phyloP scores from a whole-genome alignment of 345 rosid species.

The Hevea brasiliensis region DNA sequence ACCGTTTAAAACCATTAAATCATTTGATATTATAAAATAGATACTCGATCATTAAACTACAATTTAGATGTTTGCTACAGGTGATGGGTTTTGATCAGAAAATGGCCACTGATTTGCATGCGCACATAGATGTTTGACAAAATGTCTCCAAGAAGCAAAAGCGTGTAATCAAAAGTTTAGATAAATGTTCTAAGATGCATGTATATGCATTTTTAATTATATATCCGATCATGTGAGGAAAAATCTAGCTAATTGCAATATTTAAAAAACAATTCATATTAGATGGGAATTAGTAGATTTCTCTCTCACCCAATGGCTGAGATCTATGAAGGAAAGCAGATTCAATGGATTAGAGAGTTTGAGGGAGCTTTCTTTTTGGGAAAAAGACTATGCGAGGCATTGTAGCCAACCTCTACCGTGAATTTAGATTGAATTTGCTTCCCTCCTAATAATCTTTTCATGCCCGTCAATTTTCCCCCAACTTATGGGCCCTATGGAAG shows the following conservation, averaged over 20 bases:
- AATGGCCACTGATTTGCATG: not conserved
- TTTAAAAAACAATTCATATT: too few relatives aligned
- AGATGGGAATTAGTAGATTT: too few relatives aligned
- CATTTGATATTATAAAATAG: too few relatives aligned
- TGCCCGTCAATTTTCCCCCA: not conserved
- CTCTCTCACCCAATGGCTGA: too few relatives aligned
- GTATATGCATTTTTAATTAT: too few relatives aligned
- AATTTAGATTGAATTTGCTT: slow-evolving; percentile 4
- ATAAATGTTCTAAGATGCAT: not conserved
- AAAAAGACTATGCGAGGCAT: not conserved
- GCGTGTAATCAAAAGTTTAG: not conserved
- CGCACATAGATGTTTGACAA: not conserved
- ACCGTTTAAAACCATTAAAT: too few relatives aligned
- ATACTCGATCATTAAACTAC: too few relatives aligned
- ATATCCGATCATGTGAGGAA: too few relatives aligned
- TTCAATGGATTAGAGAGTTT: not conserved
- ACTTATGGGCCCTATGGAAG: not conserved
- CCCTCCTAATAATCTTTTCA: not conserved
- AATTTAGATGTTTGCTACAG: too few relatives aligned
- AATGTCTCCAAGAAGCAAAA: not conserved
- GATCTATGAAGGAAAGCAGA: too few relatives aligned
- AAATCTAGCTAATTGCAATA: too few relatives aligned
- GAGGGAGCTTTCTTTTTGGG: not conserved
- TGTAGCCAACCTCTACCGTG: not conserved
- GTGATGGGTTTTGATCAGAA: slow-evolving; percentile 9